These are phyloP conservation scores for Patellaria atrata DNA, from an alignment of 495 filamentous ascomycete genomes.

Conservation along the genomic window DNA sequence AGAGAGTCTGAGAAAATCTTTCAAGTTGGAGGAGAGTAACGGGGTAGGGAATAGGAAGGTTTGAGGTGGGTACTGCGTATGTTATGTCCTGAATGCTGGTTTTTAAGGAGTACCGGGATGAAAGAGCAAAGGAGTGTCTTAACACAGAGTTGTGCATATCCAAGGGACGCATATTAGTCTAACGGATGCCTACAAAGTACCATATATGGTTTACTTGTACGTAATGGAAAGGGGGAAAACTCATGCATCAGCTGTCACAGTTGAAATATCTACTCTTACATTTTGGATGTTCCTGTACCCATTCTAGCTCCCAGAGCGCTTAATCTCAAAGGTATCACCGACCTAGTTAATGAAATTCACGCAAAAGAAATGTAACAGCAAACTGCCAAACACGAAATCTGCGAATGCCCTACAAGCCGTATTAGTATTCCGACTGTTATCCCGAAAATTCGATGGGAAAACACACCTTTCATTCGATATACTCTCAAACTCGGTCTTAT, in stretches of 20 bases:
- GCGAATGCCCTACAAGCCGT: conserved; percentile 63
- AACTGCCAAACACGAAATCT: conserved; percentile 85
- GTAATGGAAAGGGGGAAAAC: no score
- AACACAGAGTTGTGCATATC: no score
- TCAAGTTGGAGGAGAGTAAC: conserved; percentile 25
- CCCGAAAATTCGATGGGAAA: conserved; percentile 1
- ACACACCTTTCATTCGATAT: conserved; percentile 58
- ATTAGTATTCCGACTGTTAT: conserved; percentile 1
- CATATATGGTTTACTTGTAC: no score
- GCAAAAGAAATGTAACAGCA: conserved; percentile 97
- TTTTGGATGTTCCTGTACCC: not conserved
- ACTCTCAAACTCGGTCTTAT: conserved; percentile 51
- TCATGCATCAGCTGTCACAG: no score
- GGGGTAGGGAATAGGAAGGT: conserved; percentile 6
- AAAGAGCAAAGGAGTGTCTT: no score
- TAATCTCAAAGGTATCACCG: not conserved
- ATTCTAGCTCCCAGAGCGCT: not conserved
- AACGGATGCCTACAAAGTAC: no score
- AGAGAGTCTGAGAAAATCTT: conserved; percentile 50
- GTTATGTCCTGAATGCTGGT: conserved; percentile 2
- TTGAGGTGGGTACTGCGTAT: not conserved
- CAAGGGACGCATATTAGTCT: no score
- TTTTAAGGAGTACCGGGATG: no score
- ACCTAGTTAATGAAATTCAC: conserved; percentile 94
- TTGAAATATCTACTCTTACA: no score